Base-by-base conservation (phyloP, 495 filamentous ascomycete species). In the Aspergillus wentii region DNA sequence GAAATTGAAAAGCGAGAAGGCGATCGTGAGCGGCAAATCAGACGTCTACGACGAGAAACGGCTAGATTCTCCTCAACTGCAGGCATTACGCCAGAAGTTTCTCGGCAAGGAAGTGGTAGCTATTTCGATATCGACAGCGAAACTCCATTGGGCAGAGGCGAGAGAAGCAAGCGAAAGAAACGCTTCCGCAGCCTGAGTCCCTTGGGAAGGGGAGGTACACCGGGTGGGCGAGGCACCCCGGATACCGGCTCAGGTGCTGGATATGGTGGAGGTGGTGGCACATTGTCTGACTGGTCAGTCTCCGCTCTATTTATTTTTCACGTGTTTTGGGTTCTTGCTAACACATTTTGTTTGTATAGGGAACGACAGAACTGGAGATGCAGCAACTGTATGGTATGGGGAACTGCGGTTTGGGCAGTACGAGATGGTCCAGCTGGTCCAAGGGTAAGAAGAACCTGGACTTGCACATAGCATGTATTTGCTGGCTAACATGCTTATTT, bases 1-100 rank as follows among this genome's bases (percentile, higher is more conserved):
- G 92, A 99, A 59, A 97, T 99, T 33, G 94, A 99, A 62, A 94
- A 94, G 62, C 78, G 94, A 19, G 92, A 99, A 60, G 88, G 88
- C 35, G 94, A 97, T 54, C 78, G 94, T 17, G 92, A 97, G 57
- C 66, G 92, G 19, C 88, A 97, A 64, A 83, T 95, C 22, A 66
- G 92, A 19, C 75, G 94, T 31, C 57, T 96, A 29, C 76, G 92
- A 32, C 72, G 92, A 51, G 92, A 99, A 60, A 96, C 91, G 8
- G 92, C 92, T 1, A 70, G 91, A 19, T 94, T 97, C 52, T 91
- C 86, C 25, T 88, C 82, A 30, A 90, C 81, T 27, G 75, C 86
- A 0, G 85, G 86, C 33, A 85, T 88, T 17, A 74, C 78, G 17
- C 82, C 74, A n/a, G 76, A 71, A 48, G 59, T 69, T 30, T 81